Conservation (phyloP, 306 rosid species). For the Fragaria ananassa region DNA sequence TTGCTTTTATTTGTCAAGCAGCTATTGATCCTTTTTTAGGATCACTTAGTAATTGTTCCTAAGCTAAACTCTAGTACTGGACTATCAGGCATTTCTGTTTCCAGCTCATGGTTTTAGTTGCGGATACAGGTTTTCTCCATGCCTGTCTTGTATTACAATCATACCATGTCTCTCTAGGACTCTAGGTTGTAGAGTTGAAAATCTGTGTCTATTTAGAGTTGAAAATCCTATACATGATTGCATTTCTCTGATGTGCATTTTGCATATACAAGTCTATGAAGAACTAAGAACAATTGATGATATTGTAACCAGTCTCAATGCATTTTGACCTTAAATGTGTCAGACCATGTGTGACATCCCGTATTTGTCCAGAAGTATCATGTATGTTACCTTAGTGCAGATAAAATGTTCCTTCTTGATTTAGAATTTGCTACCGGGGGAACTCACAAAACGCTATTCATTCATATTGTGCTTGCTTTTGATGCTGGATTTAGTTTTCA, state of each 20-base stretch:
- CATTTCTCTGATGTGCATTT: neutral
- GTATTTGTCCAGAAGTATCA: neutral
- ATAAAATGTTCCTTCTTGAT: neutral
- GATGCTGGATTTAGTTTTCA: neutral
- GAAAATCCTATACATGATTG: neutral
- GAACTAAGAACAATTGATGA: neutral
- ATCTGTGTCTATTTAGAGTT: neutral
- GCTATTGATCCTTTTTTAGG: neutral
- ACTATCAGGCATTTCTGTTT: neutral
- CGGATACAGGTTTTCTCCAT: neutral
- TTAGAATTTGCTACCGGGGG: neutral
- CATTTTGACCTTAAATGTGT: neutral
- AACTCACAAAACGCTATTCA: neutral
- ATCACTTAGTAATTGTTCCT: neutral
- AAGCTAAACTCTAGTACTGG: neutral
- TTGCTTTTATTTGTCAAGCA: neutral
- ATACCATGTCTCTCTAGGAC: neutral
- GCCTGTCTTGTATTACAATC: conserved; percentile 2
- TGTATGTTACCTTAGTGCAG: neutral
- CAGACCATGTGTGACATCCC: neutral
- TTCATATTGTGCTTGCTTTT: neutral
- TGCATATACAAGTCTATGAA: neutral
- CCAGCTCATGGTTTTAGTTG: neutral
- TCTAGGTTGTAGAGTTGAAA: neutral
- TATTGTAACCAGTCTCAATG: neutral